Evolutionary conservation across 129 eudicot genomes (phyloP).

Genomic region (Heracleum sosnowskyi): DNA sequence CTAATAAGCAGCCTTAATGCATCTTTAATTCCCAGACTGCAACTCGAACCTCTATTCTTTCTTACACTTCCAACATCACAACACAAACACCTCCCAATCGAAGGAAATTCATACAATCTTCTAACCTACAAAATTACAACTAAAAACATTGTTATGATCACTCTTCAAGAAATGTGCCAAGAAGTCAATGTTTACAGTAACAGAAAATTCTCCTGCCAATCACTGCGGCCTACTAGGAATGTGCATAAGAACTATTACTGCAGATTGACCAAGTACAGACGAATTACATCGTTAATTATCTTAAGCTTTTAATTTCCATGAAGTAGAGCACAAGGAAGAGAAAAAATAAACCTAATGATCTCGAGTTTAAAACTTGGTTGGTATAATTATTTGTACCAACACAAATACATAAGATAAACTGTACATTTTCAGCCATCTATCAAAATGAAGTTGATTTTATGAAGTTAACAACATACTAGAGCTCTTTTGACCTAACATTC

Average conservation of each 20-base stretch:
- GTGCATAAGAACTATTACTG: not conserved
- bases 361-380: no score
- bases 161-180: not conserved
- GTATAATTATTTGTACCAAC: no score
- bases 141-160: not conserved
- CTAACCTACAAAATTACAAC: not conserved
- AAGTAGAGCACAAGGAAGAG: not conserved
- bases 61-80: not conserved
- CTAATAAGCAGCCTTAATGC: not conserved
- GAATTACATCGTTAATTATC: not conserved
- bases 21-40: not conserved
- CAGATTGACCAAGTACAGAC: no score
- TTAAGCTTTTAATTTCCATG: not conserved
- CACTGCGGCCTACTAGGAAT: not conserved
- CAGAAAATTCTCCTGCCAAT: not conserved
- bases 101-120: not conserved
- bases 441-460: no score
- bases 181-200: not conserved
- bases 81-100: not conserved
- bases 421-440: no score
- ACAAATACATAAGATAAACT: no score
- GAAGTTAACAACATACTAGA: not conserved
- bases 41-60: not conserved
- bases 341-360: not conserved
- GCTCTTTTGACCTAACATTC: not conserved